Evolutionary conservation across 176 grass and related monocot species (phyloP).

Genomic region (Aegilops bicornis): DNA sequence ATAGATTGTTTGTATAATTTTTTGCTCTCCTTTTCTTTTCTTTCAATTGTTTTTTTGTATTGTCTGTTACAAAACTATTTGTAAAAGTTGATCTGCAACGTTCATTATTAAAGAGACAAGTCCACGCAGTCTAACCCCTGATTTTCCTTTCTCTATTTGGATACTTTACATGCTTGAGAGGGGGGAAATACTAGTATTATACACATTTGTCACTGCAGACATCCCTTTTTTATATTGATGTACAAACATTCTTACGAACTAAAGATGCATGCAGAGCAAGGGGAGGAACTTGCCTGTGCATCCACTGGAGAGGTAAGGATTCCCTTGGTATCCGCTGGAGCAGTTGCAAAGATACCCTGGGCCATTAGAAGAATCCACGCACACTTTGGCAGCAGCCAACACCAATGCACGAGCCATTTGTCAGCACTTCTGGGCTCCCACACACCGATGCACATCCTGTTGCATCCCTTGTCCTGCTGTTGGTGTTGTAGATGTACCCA

Average conservation of each 20-base stretch:
- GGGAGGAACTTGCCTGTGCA: neutral
- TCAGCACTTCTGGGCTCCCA: neutral
- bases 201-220: neutral
- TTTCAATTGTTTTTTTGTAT: too few species aligned
- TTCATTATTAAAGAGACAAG: neutral
- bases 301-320: neutral
- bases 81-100: neutral
- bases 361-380: neutral
- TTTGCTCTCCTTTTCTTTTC: neutral
- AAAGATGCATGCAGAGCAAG: neutral
- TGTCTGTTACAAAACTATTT: too few species aligned
- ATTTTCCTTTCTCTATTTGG: neutral
- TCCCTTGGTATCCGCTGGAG: neutral
- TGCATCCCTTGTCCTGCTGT: neutral
- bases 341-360: neutral
- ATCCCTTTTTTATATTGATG: neutral
- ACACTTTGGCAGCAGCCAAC: slow-evolving; percentile 19
- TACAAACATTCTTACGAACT: neutral
- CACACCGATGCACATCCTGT: slow-evolving; percentile 3
- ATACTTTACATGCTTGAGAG: neutral
- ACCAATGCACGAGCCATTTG: slow-evolving; percentile 1
- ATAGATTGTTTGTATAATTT: neutral
- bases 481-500: neutral
- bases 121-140: neutral
- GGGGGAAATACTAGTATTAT: neutral